Base-by-base conservation (phyloP, 78 protist genomes). In the Protostelium mycophagum region DNA sequence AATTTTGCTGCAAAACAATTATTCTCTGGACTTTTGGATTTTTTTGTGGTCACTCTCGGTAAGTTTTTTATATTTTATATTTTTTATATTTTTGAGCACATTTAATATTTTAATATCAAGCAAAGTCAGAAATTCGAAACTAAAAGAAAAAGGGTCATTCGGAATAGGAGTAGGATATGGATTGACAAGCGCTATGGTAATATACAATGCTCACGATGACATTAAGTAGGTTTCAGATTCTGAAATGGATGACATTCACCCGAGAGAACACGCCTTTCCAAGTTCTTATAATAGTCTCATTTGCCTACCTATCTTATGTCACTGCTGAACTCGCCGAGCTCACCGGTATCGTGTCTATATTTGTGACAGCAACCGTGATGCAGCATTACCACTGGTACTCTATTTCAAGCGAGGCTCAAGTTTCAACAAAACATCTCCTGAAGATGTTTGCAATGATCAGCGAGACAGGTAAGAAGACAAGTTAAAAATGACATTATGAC, bases 1-100 rank as follows among this genome's bases (percentile, higher is more conserved):
- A 31, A 88, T 25, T 93, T 91, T 89, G 86, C 87, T 86, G 88
- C 93, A 16, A 83, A 88, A 25, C n/a, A 88, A 38, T 83, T 90
- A 0, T 86, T 89, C 38, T 38, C 90, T 37, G 88, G 83, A 34
- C 87, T 87, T 38, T 28, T 38, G 0, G 36, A 37, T 36, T 91
- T 94, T 85, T 29, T 87, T 1, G 84, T 88, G 28, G 91, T 89
- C 1, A 38, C 89, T 36, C 5, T 35, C 28, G 93, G 94, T 51
- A 16, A 51, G 73, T 25, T 25, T 51, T 16, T 25, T 51, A n/a
- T n/a, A n/a, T n/a, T n/a, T n/a, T n/a, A n/a, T n/a, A n/a, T n/a
- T n/a, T n/a, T n/a, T n/a, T n/a, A n/a, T n/a, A n/a, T n/a, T n/a
- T n/a, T n/a, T n/a, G n/a, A n/a, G n/a, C n/a, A n/a, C n/a, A n/a